A percentile compares a stretch with the other conserved stretches of the same genome.
Evolutionary conservation across 2,329 filamentous ascomycete species (phyloP).

Genomic region (Tricladium varicosporioides): DNA sequence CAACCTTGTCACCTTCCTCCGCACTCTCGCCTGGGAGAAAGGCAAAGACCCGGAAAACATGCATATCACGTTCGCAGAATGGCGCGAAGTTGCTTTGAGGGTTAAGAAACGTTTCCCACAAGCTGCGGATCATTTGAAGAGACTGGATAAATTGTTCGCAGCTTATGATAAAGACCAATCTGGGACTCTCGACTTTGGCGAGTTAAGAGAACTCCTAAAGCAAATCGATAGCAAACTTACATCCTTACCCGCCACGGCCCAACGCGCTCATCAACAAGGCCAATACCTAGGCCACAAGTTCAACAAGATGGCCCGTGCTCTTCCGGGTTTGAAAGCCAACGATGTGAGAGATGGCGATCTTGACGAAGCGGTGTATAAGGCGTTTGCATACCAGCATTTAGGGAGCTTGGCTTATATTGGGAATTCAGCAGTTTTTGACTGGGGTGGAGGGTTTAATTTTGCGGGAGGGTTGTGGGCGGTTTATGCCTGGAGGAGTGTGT

Average conservation of each 20-base stretch:
- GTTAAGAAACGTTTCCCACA: conserved; percentile 92
- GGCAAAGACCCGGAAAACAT: conserved; percentile 88
- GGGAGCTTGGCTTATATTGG: conserved; percentile 93
- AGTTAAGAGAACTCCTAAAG: conserved; percentile 80
- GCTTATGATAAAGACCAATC: conserved; percentile 92
- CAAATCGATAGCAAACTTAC: conserved; percentile 96
- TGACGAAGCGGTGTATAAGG: conserved; percentile 88
- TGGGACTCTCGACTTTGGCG: conserved; percentile 90
- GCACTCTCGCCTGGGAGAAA: conserved; percentile 85
- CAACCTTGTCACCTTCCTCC: conserved; percentile 86
- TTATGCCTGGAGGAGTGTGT: conserved; percentile 93
- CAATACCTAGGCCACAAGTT: conserved; percentile 90
- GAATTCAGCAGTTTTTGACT: conserved; percentile 93
- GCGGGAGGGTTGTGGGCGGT: conserved; percentile 87
- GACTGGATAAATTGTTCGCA: conserved; percentile 86
- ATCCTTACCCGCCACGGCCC: conserved; percentile 89
- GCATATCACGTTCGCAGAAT: conserved; percentile 82
- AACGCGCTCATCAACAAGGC: conserved; percentile 94
- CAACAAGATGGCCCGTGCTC: conserved; percentile 80
- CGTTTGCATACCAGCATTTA: conserved; percentile 91
- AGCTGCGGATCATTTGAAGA: conserved; percentile 79
- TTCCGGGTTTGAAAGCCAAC: conserved; percentile 74
- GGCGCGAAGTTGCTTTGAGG: conserved; percentile 78
- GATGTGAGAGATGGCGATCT: conserved; percentile 85
- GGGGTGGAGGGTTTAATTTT: conserved; percentile 72